Evolutionary conservation across 2,329 filamentous ascomycete genomes (phyloP).

Genomic region (Aureobasidium subglaciale): DNA sequence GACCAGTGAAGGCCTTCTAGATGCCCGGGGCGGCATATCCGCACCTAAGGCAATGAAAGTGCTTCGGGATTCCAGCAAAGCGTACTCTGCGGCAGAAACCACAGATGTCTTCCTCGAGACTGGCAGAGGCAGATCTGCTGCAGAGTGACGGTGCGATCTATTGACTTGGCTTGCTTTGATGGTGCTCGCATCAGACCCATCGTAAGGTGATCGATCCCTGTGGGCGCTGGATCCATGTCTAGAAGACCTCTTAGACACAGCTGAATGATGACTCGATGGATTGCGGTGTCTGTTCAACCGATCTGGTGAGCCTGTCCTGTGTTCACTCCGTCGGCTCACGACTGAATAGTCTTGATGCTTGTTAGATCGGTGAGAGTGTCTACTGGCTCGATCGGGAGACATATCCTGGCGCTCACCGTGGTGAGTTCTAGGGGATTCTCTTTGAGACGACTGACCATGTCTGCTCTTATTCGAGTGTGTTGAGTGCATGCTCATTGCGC

Average conservation of each 20-base stretch:
- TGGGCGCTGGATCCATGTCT: background rate
- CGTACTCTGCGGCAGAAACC: slow-evolving; percentile 21
- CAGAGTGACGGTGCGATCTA: background rate
- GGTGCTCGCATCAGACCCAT: slow-evolving; percentile 24
- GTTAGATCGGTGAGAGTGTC: background rate
- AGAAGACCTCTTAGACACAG: background rate
- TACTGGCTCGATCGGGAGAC: background rate
- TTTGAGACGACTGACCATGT: background rate
- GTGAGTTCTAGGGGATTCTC: background rate
- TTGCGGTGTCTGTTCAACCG: background rate
- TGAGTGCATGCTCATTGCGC: slow-evolving; percentile 18
- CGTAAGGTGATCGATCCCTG: slow-evolving; percentile 10
- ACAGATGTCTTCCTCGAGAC: slow-evolving; percentile 17
- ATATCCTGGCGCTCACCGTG: background rate
- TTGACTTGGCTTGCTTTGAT: slow-evolving; percentile 19
- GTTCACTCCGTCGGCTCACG: background rate
- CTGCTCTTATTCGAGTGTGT: slow-evolving; percentile 19
- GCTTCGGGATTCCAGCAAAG: slow-evolving; percentile 20
- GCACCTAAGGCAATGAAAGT: slow-evolving; percentile 18
- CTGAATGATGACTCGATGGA: background rate
- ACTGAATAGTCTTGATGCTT: background rate
- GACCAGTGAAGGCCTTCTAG: slow-evolving; percentile 16
- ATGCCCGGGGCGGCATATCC: slow-evolving; percentile 17
- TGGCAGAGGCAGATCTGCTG: slow-evolving; percentile 17
- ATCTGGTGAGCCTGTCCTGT: background rate